Percentiles rank a stretch among this genome's conserved stretches.
Conservation (phyloP, 495 filamentous ascomycete species). For the Penicillium atrosanguineum region DNA sequence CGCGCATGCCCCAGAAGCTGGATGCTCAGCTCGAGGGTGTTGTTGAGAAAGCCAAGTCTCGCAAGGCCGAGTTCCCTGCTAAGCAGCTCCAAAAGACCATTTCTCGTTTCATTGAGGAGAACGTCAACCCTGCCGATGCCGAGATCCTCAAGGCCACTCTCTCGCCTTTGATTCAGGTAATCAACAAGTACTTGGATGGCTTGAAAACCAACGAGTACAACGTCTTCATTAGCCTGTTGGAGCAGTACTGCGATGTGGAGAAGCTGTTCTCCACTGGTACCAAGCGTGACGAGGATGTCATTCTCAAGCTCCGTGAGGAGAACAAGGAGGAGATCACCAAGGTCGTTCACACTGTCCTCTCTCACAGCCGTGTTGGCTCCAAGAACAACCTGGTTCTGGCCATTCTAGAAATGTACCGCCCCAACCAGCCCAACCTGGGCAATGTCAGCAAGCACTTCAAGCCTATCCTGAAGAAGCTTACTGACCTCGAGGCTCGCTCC, state of each 20-base stretch:
- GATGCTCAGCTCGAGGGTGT: constrained; percentile 76
- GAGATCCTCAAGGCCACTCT: constrained; percentile 71
- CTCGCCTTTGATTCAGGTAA: constrained; percentile 73
- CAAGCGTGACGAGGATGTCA: constrained; percentile 88
- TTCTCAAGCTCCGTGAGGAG: constrained; percentile 90
- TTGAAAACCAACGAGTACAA: constrained; percentile 88
- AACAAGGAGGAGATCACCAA: constrained; percentile 85
- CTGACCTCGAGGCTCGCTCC: constrained; percentile 84
- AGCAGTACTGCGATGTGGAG: constrained; percentile 80
- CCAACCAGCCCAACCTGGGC: constrained; percentile 86
- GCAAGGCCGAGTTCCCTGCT: constrained; percentile 86
- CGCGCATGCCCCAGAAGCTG: constrained; percentile 92
- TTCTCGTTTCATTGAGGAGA: constrained; percentile 84
- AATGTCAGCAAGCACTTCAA: constrained; percentile 89
- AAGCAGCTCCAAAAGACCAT: constrained; percentile 83
- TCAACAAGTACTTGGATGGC: constrained; percentile 81
- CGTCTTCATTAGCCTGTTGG: constrained; percentile 72
- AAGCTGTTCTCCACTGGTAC: constrained; percentile 80
- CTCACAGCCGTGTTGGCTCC: constrained; percentile 84
- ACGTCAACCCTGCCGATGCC: constrained; percentile 64
- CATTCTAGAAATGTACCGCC: constrained; percentile 89
- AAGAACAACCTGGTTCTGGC: constrained; percentile 95
- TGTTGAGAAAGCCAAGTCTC: constrained; percentile 73
- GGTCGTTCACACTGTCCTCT: constrained; percentile 85
- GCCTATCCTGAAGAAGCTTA: constrained; percentile 75